phyloP scores from a whole-genome alignment of 441 rosid genomes.

The Gossypium aridum region DNA sequence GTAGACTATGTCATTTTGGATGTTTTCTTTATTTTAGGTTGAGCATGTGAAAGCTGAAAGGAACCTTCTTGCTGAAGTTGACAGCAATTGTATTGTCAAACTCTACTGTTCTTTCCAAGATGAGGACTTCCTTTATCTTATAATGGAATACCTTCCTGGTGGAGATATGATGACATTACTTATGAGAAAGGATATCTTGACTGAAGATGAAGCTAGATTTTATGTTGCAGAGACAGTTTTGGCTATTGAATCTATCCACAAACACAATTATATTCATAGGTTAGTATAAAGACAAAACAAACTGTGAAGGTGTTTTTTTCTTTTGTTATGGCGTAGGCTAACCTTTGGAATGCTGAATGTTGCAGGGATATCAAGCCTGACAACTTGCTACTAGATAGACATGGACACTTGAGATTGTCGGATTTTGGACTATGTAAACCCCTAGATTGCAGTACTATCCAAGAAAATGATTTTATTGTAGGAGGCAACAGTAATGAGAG shows the following conservation, averaged over 20 bases:
- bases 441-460: slow-evolving; percentile 78
- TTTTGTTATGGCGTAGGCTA: background rate
- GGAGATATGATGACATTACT: slow-evolving; percentile 99
- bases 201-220: slow-evolving; percentile 89
- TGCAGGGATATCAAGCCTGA: slow-evolving; percentile 95
- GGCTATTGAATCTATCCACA: slow-evolving; percentile 92
- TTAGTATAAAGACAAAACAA: slow-evolving; percentile 15
- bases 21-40: slow-evolving; percentile 44
- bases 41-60: slow-evolving; percentile 98
- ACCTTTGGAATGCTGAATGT: slow-evolving; percentile 13
- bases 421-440: slow-evolving; percentile 98
- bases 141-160: slow-evolving; percentile 98
- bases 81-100: slow-evolving; percentile 93
- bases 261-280: slow-evolving; percentile 87
- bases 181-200: slow-evolving; percentile 91
- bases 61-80: slow-evolving; percentile 94
- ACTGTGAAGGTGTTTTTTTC: background rate
- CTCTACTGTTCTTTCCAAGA: slow-evolving; percentile 96
- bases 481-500: slow-evolving; percentile 42
- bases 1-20: slow-evolving; percentile 2
- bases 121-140: slow-evolving; percentile 89
- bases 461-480: slow-evolving; percentile 67
- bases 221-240: slow-evolving; percentile 93
- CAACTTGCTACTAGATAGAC: slow-evolving; percentile 87
- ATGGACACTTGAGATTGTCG: slow-evolving; percentile 84